Conservation (phyloP, 2,329 filamentous ascomycete species). For the Orbilia javanica region DNA sequence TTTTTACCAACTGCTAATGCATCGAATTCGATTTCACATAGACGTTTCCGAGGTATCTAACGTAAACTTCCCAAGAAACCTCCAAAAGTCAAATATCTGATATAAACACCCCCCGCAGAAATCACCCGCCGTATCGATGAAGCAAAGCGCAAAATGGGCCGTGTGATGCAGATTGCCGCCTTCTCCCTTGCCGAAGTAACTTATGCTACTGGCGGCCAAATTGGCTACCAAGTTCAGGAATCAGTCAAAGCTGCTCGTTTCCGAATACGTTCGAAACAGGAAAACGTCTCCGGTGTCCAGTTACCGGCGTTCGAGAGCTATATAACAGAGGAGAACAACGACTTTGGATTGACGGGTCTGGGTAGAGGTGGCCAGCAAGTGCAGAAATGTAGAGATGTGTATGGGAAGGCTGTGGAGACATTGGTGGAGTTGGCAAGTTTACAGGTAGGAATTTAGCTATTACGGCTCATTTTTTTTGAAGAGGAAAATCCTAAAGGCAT, state of each 20-base stretch:
- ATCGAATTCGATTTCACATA: conserved; percentile 64
- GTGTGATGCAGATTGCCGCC: conserved; percentile 98
- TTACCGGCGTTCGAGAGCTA: conserved; percentile 94
- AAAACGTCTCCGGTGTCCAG: conserved; percentile 97
- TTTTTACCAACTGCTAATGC: conserved; percentile 57
- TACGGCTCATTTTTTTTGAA: neutral
- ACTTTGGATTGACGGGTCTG: conserved; percentile 94
- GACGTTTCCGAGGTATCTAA: conserved; percentile 84
- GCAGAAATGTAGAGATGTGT: conserved; percentile 93
- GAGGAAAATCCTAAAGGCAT: conserved; percentile 16
- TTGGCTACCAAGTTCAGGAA: conserved; percentile 97
- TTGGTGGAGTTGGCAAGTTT: conserved; percentile 93
- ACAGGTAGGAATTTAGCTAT: conserved; percentile 70
- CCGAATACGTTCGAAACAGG: conserved; percentile 92
- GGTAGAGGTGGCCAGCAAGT: conserved; percentile 98
- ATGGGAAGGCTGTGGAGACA: conserved; percentile 93
- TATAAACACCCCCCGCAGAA: conserved; percentile 70
- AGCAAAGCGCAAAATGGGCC: conserved; percentile 98
- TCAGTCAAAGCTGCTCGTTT: conserved; percentile 93
- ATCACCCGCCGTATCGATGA: conserved; percentile 98
- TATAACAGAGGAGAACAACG: conserved; percentile 87
- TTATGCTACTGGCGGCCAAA: conserved; percentile 89
- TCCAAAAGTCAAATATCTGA: neutral
- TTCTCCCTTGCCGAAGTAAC: conserved; percentile 98
- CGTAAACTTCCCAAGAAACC: conserved; percentile 11